Conservation (phyloP, 2,329 filamentous ascomycete genomes). For the Sphaerulina musiva region DNA sequence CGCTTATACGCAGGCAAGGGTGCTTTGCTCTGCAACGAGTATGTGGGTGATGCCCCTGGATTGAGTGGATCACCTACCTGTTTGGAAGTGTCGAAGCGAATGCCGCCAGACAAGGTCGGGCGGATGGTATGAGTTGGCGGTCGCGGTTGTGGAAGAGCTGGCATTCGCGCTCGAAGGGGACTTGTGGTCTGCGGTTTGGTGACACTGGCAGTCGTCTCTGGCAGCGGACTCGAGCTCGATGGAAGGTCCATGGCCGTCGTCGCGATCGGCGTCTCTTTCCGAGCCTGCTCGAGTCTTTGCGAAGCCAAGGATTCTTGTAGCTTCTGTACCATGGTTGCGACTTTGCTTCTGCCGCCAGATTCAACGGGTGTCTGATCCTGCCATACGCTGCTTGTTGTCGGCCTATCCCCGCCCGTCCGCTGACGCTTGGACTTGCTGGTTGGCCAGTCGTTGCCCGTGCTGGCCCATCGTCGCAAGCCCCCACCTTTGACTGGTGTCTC, state of each 20-base stretch:
- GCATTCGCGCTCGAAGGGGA: slow-evolving; percentile 19
- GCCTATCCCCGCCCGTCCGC: slow-evolving; percentile 29
- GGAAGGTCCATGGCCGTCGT: slow-evolving; percentile 30
- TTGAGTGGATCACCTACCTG: slow-evolving; percentile 19
- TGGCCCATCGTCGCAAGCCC: slow-evolving; percentile 45
- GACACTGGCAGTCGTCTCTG: slow-evolving; percentile 29
- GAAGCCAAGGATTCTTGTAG: slow-evolving; percentile 42
- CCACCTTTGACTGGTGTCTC: slow-evolving; percentile 42
- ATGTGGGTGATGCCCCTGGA: slow-evolving; percentile 20
- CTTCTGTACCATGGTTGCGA: slow-evolving; percentile 38
- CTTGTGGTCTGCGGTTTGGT: slow-evolving; percentile 12
- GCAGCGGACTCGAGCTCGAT: slow-evolving; percentile 45
- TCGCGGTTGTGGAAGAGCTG: slow-evolving; percentile 11
- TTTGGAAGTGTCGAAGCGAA: slow-evolving; percentile 11
- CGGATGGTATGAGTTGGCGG: slow-evolving; percentile 11
- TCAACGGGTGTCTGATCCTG: slow-evolving; percentile 32
- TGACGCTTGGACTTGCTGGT: slow-evolving; percentile 36
- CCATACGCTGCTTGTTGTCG: slow-evolving; percentile 32
- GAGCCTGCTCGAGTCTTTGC: slow-evolving; percentile 25
- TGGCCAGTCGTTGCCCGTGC: slow-evolving; percentile 47
- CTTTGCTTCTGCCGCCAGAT: slow-evolving; percentile 28
- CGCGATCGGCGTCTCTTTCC: slow-evolving; percentile 9
- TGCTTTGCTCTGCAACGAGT: slow-evolving; percentile 31
- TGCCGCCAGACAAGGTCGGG: slow-evolving; percentile 17
- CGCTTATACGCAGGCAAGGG: slow-evolving; percentile 31